phyloP scores from a whole-genome alignment of 345 rosid species.

The Pseudoturritis turrita region DNA sequence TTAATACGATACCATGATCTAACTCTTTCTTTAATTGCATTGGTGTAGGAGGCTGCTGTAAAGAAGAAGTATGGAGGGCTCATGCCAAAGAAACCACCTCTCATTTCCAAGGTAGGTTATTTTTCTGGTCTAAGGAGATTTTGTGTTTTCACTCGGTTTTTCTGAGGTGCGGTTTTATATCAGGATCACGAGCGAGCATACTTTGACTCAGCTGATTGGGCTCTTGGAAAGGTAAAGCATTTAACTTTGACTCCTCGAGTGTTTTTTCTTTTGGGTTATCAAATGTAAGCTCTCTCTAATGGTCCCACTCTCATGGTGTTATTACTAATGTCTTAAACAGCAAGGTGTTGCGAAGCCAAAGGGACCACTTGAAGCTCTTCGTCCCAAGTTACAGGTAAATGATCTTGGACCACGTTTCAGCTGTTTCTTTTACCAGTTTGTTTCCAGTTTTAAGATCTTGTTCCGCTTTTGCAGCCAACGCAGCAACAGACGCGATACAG shows the following conservation, averaged over 20 bases:
- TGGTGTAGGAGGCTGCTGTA: conserved; percentile 58
- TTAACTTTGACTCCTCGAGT: not conserved
- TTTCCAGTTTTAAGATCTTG: not conserved
- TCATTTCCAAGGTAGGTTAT: conserved; percentile 76
- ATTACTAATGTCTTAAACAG: conserved; percentile 36
- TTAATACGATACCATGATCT: not conserved
- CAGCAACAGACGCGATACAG: conserved; percentile 97
- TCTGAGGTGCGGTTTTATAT: conserved; percentile 2
- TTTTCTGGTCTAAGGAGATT: not conserved
- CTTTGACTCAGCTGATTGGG: conserved; percentile 99
- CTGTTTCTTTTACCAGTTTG: not conserved
- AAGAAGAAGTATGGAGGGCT: conserved; percentile 97
- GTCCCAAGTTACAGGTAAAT: conserved; percentile 94
- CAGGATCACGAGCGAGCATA: conserved; percentile 98
- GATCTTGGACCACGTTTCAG: not conserved
- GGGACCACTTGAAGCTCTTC: conserved; percentile 99
- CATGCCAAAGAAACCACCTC: conserved; percentile 97
- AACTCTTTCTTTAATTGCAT: not conserved
- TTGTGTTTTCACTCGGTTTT: not conserved
- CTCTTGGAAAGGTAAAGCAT: conserved; percentile 85
- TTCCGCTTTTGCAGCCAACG: conserved; percentile 58
- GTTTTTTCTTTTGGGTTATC: not conserved
- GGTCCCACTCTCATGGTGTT: conserved; percentile 1
- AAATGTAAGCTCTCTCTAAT: conserved; percentile 11
- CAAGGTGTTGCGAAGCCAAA: conserved; percentile 97